Evolutionary conservation across 441 rosid species (phyloP).

Genomic region (Cnidoscolus chayamansa): DNA sequence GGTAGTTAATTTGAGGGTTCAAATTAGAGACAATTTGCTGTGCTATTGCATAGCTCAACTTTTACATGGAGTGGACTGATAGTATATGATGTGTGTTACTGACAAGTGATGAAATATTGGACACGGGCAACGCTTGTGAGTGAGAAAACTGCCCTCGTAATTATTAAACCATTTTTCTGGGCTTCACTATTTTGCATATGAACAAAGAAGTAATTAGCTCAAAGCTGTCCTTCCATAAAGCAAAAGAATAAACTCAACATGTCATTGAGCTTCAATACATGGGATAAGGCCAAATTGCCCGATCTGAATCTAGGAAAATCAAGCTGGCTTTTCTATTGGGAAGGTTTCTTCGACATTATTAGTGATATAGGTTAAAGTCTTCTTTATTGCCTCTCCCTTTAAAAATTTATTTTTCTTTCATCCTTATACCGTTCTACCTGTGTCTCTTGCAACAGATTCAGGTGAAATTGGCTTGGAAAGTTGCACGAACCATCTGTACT

Average conservation of each 20-base stretch:
- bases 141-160: not conserved
- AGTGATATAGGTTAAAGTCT: not conserved
- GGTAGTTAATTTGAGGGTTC: not conserved
- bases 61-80: slow-evolving; percentile 1
- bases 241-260: no score
- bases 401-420: not conserved
- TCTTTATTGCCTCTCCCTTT: not conserved
- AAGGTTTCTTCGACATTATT: not conserved
- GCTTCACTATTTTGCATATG: not conserved
- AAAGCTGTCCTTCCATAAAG: not conserved
- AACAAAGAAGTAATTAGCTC: not conserved
- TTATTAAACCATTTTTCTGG: not conserved
- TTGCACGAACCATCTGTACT: slow-evolving; percentile 29
- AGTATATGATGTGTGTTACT: not conserved
- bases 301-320: not conserved
- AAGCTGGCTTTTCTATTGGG: not conserved
- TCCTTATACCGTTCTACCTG: slow-evolving; percentile 17
- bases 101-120: not conserved
- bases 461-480: slow-evolving; percentile 21
- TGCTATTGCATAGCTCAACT: not conserved
- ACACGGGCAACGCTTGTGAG: not conserved
- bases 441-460: slow-evolving; percentile 7
- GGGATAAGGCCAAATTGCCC: not conserved
- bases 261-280: no score
- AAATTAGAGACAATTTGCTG: not conserved